Percentiles rank a stretch among this genome's conserved stretches.
phyloP scores from a whole-genome alignment of 108 stramenopile genomes.

The Cyclostephanos invisitatus region DNA sequence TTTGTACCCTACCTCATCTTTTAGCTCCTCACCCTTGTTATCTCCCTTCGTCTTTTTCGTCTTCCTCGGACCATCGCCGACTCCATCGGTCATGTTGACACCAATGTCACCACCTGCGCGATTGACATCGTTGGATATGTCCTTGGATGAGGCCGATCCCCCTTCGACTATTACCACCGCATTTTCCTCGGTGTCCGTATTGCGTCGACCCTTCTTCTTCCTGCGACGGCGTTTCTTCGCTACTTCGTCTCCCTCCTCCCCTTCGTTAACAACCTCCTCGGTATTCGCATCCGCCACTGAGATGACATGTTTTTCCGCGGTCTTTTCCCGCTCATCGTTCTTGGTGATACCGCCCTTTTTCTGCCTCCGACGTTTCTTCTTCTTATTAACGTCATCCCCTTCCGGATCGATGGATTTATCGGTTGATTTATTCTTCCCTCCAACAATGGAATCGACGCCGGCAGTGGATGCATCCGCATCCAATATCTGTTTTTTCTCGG shows the following conservation, averaged over 20 bases:
- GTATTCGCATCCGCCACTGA: not conserved
- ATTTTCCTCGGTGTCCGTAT: not conserved
- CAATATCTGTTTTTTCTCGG: slow-evolving; percentile 50
- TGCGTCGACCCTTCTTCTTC: slow-evolving; percentile 40
- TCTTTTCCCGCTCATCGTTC: not conserved
- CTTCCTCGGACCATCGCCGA: not conserved
- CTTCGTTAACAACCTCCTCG: slow-evolving; percentile 8
- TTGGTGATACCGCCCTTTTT: slow-evolving; percentile 33
- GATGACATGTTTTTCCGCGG: not conserved
- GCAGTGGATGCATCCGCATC: slow-evolving; percentile 29
- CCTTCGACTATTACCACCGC: not conserved
- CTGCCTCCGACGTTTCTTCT: slow-evolving; percentile 64
- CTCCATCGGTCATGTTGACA: not conserved
- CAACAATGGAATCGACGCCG: slow-evolving; percentile 12
- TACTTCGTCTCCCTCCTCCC: slow-evolving; percentile 23
- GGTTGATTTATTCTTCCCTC: slow-evolving; percentile 2
- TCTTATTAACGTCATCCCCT: slow-evolving; percentile 33
- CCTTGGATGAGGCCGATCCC: not conserved
- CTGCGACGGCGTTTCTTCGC: slow-evolving; percentile 64
- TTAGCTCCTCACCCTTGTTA: slow-evolving; percentile 23
- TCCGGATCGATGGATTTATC: not conserved
- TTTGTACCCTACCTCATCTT: slow-evolving; percentile 3
- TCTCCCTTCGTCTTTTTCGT: slow-evolving; percentile 11
- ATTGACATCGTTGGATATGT: not conserved
- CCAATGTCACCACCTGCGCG: not conserved